A percentile compares a stretch with the other conserved stretches of the same genome.
These are phyloP conservation scores for Graphilbum fragrans DNA, from an alignment of 2,329 filamentous ascomycete genomes.

Conservation along the genomic window DNA sequence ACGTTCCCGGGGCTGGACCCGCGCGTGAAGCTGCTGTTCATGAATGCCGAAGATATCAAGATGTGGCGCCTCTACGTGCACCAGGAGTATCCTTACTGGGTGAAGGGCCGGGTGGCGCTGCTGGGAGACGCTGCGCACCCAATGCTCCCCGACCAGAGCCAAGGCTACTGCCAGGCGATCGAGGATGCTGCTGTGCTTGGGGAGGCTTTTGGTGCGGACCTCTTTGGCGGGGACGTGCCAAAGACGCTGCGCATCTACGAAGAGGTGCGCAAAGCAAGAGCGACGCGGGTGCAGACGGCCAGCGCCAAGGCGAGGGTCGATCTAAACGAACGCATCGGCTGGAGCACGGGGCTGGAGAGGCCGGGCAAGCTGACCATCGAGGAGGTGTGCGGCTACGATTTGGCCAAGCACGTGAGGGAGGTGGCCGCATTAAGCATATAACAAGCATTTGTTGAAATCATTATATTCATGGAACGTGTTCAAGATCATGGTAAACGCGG, in stretches of 20 bases:
- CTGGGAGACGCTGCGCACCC: slow-evolving; percentile 34
- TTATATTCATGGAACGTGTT: too few species aligned
- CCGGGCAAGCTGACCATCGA: too few species aligned
- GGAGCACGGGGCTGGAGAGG: not conserved
- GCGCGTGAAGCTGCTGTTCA: slow-evolving; percentile 8
- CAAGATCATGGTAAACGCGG: too few species aligned
- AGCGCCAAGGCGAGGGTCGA: slow-evolving; percentile 8
- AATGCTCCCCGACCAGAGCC: slow-evolving; percentile 18
- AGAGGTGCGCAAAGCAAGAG: slow-evolving; percentile 3
- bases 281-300: slow-evolving; percentile 17
- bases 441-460: too few species aligned
- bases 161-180: slow-evolving; percentile 24
- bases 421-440: too few species aligned
- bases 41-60: slow-evolving; percentile 16
- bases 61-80: slow-evolving; percentile 16
- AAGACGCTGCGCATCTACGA: not conserved
- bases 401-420: too few species aligned
- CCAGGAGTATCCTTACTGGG: slow-evolving; percentile 17
- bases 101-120: slow-evolving; percentile 21
- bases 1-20: slow-evolving; percentile 9
- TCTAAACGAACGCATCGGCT: slow-evolving; percentile 3
- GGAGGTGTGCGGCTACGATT: too few species aligned
- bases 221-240: not conserved
- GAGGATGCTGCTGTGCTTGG: slow-evolving; percentile 27
- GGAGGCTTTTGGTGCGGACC: slow-evolving; percentile 16